These are phyloP conservation scores for Erodium texanum DNA, from an alignment of 441 rosid genomes.

Conservation along the genomic window DNA sequence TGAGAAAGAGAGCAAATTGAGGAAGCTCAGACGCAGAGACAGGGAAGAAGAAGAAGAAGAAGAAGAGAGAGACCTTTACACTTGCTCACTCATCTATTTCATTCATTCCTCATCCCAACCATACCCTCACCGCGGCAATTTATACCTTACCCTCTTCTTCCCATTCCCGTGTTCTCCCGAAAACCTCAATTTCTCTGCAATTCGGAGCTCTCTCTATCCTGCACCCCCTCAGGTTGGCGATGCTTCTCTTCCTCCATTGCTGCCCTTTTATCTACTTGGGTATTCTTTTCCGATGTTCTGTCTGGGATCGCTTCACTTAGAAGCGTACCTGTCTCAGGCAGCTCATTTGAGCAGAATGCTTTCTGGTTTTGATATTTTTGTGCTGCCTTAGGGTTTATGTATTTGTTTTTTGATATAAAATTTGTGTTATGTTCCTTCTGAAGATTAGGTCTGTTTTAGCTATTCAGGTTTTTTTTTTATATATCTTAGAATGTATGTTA, in stretches of 20 bases:
- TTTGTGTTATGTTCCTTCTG: not conserved
- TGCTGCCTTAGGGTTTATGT: not conserved
- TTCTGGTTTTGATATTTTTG: not conserved
- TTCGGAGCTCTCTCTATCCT: constrained; percentile 14
- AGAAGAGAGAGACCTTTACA: too few relatives aligned
- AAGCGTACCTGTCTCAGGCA: not conserved
- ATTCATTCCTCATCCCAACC: not conserved
- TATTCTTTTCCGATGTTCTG: not conserved
- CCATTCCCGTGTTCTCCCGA: constrained; percentile 3
- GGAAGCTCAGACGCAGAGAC: too few relatives aligned
- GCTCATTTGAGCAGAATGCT: not conserved
- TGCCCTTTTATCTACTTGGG: not conserved
- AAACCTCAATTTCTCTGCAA: constrained; percentile 11
- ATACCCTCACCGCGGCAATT: not conserved
- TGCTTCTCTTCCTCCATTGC: not conserved
- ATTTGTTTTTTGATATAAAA: not conserved
- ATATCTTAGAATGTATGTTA: not conserved
- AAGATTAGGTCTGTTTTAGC: not conserved
- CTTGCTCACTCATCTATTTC: too few relatives aligned
- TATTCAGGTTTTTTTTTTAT: not conserved
- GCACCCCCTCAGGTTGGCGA: constrained; percentile 18
- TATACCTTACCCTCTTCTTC: not conserved
- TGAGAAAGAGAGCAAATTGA: too few relatives aligned
- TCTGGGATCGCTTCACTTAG: not conserved
- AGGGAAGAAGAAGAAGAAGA: too few relatives aligned